Base-by-base conservation (phyloP, 805 yeast species). In the Yarrowia sp. region DNA sequence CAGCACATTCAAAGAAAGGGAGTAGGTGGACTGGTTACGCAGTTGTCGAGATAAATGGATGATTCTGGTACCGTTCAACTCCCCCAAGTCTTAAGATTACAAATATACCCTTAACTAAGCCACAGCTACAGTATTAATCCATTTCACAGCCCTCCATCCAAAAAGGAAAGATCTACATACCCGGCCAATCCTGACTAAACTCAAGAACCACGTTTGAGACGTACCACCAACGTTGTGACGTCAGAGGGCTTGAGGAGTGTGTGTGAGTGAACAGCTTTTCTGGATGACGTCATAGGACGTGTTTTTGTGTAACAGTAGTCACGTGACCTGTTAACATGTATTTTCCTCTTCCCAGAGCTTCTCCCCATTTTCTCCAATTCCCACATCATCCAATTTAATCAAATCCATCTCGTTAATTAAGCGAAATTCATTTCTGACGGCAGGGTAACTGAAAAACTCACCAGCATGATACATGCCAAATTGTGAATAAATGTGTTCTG, bases 161-260 rank as follows among this genome's bases (percentile, higher is more conserved):
- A 36, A 16, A 19, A 12, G 22, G 19, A 53, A 53, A 10, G 58
- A 53, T 53, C 58, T 22, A 53, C 58, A 53, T 19, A 9, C 58
- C 15, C 11, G 43, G 12, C 43, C 58, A 53, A 53, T 53, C 58
- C 42, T 19, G 43, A 16, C 43, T 53, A 38, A 38, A 53, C 58
- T 38, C 58, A 11, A 38, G 32, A 36, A 53, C 58, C 58, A 53
- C 58, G 58, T 53, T 53, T 53, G 58, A 32, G 41, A 53, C 19
- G 58, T 53, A 38, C 42, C 7, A 11, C 43, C 58, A 53, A 38
- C 58, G 58, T 53, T 36, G 43, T 53, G 58, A 53, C 58, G 43
- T 53, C 58, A 53, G 58, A 5, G 58, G 58, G 16, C 56, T 8
- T 36, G 42, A 16, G 26, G 15, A 26, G 36, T 15, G 56, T 52